Base-by-base conservation (phyloP, 2,329 filamentous ascomycete species). In the Xylaria hypoxylon region DNA sequence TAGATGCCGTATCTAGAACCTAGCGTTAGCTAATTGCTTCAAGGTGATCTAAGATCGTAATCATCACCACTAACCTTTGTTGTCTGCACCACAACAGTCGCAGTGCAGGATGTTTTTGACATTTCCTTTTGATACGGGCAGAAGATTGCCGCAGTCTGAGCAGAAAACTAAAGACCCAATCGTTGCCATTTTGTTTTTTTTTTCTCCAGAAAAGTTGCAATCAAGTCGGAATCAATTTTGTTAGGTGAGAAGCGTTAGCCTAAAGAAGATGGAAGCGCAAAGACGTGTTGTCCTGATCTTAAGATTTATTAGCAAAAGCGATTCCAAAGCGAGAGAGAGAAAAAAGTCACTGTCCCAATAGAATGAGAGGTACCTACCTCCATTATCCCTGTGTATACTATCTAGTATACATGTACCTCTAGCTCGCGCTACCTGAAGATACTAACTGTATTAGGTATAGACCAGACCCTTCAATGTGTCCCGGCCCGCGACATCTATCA, bases 151-250 rank as follows among this genome's bases (percentile, higher is more conserved):
- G 79, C 95, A 98, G 78, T 94, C 92, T 60, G 87, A 92, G 83
- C 95, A 98, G 80, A 98, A 98, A 40, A 97, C 90, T 45, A 98
- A 85, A 59, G 94, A 95, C 62, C 94, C 95, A 72, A 97, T 94
- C 19, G 92, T 90, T 71, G 94, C 89, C 95, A 97, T 97, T 68
- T 73, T 82, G 3, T 17, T 64, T 4, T 15, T n/a, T 19, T 24
- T n/a, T 38, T 35, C 5, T 40, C 6, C 35, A 4, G 22, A 17
- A 17, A 38, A 10, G 19, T 17, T 7, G 26, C 19, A 42, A 22
- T 31, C 15, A 15, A 15, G 5, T n/a, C 35, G 19, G 42, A 58
- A 17, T 15, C 17, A n/a, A 38, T 7, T 6, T n/a, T 8, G 10
- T 31, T 59, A 45, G 26, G 3, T 28, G 31, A 40, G 19, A 66